A percentile compares a stretch with the other conserved stretches of the same genome.
These are phyloP conservation scores for Tetrahymena elliotti DNA, from an alignment of 73 alveolate species.

Conservation along the genomic window DNA sequence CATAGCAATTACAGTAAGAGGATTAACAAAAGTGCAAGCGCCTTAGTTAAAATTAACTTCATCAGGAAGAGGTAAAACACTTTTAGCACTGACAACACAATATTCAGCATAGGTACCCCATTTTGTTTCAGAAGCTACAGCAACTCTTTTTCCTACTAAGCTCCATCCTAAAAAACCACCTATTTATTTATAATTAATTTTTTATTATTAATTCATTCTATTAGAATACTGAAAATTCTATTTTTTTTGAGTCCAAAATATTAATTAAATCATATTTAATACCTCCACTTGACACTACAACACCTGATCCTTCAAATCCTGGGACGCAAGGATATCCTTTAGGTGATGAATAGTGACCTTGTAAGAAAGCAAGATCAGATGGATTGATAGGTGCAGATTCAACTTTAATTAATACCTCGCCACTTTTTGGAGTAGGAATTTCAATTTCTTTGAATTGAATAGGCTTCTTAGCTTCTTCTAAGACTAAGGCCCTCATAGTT, in stretches of 20 bases:
- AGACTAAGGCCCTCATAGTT: conserved; percentile 13
- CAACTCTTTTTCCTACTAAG: conserved; percentile 53
- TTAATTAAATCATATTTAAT: neutral
- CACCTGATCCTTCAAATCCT: conserved; percentile 69
- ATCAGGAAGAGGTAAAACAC: conserved; percentile 45
- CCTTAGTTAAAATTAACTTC: conserved; percentile 33
- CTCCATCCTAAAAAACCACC: conserved; percentile 44
- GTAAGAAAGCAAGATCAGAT: conserved; percentile 20
- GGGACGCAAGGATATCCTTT: conserved; percentile 33
- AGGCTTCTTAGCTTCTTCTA: conserved; percentile 8
- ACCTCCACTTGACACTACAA: conserved; percentile 22
- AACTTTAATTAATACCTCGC: conserved; percentile 53
- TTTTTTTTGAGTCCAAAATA: too few species aligned
- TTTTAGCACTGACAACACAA: conserved; percentile 14
- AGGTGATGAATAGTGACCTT: conserved; percentile 36
- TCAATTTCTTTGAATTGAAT: conserved; percentile 11
- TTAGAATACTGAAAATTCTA: too few species aligned
- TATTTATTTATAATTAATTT: conserved; percentile 27
- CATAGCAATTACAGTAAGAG: conserved; percentile 51
- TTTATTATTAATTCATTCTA: neutral
- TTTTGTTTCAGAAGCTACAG: conserved; percentile 1
- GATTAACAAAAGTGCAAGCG: conserved; percentile 53
- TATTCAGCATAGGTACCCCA: conserved; percentile 62
- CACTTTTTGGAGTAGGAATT: conserved; percentile 44
- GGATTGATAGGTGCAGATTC: conserved; percentile 71